Evolutionary conservation across 2,329 filamentous ascomycete species (phyloP).

Genomic region (Fusarium poae): DNA sequence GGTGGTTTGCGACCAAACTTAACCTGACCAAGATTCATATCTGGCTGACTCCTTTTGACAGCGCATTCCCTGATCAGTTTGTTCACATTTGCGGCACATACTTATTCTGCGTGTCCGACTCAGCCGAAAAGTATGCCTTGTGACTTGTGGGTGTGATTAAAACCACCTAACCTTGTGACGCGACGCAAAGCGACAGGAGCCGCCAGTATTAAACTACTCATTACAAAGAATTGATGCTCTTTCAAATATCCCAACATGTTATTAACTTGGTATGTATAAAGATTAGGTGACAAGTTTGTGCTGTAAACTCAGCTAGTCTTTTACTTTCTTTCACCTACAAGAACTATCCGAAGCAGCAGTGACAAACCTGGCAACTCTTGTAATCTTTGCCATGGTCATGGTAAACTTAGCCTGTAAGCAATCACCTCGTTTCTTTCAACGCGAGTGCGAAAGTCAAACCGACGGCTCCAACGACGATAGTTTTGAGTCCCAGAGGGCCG

Average conservation of each 20-base stretch:
- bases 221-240: not conserved
- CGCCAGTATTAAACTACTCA: not conserved
- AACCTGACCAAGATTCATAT: not conserved
- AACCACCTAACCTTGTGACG: conserved; percentile 14
- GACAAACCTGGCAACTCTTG: not conserved
- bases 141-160: conserved; percentile 16
- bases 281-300: not conserved
- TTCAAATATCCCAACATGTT: not conserved
- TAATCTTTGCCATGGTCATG: not conserved
- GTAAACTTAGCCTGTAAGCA: no score
- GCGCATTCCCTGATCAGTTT: not conserved
- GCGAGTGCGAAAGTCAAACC: conserved; percentile 41
- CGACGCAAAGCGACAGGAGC: not conserved
- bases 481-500: conserved; percentile 41
- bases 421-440: not conserved
- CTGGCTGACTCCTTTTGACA: not conserved
- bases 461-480: conserved; percentile 51
- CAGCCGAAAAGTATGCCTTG: conserved; percentile 6
- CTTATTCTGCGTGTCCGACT: conserved; percentile 3
- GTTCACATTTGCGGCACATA: not conserved
- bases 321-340: not conserved
- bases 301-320: not conserved
- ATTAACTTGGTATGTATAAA: not conserved
- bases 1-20: not conserved
- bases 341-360: not conserved